Conservation (phyloP, 164 flowering plant genomes). For the Brasenia schreberi region DNA sequence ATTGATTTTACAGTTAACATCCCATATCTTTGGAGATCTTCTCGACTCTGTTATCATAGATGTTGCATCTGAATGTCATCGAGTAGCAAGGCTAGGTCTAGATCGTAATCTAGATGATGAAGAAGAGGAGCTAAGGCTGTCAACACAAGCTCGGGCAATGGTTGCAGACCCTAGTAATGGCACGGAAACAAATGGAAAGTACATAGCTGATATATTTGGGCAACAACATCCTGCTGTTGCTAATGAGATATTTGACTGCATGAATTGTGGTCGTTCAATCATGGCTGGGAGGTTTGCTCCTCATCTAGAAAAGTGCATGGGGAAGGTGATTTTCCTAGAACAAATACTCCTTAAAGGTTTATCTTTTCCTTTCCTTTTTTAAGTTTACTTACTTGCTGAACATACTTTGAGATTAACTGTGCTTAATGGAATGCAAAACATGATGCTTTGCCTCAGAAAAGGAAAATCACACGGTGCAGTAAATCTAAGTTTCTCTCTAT, state of each 20-base stretch:
- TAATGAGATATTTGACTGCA: conserved; percentile 75
- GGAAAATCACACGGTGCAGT: neutral
- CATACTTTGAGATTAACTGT: neutral
- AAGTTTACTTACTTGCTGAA: neutral
- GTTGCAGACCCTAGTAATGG: conserved; percentile 69
- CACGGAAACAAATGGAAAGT: conserved; percentile 63
- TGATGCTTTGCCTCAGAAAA: neutral
- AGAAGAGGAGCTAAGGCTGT: conserved; percentile 78
- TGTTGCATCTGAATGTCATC: conserved; percentile 96
- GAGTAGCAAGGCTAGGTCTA: conserved; percentile 83
- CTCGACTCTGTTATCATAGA: conserved; percentile 78
- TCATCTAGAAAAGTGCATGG: conserved; percentile 97
- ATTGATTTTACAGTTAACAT: conserved; percentile 47
- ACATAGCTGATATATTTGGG: conserved; percentile 88
- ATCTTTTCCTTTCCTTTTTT: conserved; percentile 1
- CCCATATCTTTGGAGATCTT: conserved; percentile 48
- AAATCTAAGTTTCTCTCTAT: neutral
- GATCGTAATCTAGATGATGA: conserved; percentile 51
- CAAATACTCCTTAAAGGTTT: neutral
- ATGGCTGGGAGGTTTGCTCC: conserved; percentile 96
- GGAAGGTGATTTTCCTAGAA: conserved; percentile 46
- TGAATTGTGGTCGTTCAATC: conserved; percentile 86
- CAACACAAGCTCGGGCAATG: conserved; percentile 70
- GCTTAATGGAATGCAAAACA: neutral
- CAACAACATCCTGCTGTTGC: conserved; percentile 94